Evolutionary conservation across 2,329 filamentous ascomycete species (phyloP), one percentile per base, ranked within the genome.

Genomic region (Cephalotrichum gorgonifer): DNA sequence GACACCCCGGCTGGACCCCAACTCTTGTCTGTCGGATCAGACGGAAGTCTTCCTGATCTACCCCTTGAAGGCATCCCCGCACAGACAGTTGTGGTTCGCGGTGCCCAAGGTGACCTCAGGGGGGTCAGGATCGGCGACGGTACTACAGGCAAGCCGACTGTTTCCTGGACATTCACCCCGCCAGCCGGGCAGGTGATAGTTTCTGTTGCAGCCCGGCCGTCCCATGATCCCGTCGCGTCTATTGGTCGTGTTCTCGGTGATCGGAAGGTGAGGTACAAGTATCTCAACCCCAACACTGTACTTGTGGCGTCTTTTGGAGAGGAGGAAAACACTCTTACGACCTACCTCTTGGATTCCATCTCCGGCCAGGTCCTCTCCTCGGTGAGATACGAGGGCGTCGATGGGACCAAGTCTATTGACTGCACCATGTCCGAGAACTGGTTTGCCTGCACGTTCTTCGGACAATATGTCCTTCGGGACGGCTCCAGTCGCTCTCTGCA

Each of bases 221-320:
- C 76, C 2, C 85, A 91, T 54, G 90, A 98, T 57, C 88, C 88
- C 0, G 83, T 97, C 44, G 91, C 93, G 3, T 97, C 93, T 1
- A 95, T 98, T 57, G 93, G 93, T 9, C 88, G 88, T 51, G 93
- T 97, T 2, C 78, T 98, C 22, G 90, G 89, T 25, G 86, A 98
- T 60, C 81, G 93, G 41, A 83, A 83, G n/a, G 93, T 98, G 44
- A 78, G 91, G 54, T 98, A 98, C 79, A 98, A 98, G 69, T 97
- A 97, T 62, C 71, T 98, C 38, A 95, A 94, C 68, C 81, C 87
- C 1, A 96, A 95, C 65, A 77, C 88, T 6, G 73, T 89, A 2
- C 75, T 97, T 1, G 73, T 95, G 43, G 86, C 86, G 2, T 75
- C 86, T 1, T 68, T 82, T 2, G 75, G 84, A 30, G 75, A 83